Conservation (phyloP, 345 rosid genomes). For the Dimocarpus longan region DNA sequence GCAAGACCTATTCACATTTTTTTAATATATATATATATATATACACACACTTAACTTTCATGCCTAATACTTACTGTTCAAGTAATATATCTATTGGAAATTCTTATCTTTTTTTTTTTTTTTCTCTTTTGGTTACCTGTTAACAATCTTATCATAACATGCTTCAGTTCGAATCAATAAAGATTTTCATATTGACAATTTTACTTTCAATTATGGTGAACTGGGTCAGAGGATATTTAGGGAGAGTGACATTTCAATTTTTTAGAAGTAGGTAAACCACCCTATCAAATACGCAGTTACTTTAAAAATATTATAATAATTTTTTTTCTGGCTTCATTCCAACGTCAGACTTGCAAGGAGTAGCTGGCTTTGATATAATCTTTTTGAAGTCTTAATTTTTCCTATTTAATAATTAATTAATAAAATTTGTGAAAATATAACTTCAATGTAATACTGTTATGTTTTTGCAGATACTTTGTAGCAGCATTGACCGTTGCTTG, state of each 20-base stretch:
- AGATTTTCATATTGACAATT: conserved; percentile 4
- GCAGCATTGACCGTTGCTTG: conserved; percentile 62
- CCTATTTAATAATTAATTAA: too few species aligned
- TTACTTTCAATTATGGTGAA: background rate
- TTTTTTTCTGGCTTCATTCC: background rate
- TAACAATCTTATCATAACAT: background rate
- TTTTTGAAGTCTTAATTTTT: too few species aligned
- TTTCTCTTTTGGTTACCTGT: background rate
- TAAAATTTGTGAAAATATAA: too few species aligned
- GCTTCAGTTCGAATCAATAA: background rate
- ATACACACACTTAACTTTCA: too few species aligned
- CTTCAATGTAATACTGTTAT: background rate
- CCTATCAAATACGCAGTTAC: background rate
- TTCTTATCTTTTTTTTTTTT: too few species aligned
- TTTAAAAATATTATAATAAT: too few species aligned
- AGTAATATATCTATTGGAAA: background rate
- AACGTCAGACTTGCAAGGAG: background rate
- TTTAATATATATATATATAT: too few species aligned
- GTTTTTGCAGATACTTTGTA: conserved; percentile 61
- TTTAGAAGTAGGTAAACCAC: conserved; percentile 14
- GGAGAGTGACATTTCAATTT: background rate
- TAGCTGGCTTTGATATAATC: too few species aligned
- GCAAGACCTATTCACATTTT: too few species aligned
- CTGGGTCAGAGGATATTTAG: background rate
- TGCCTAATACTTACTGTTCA: too few species aligned